Percentiles rank a stretch among this genome's conserved stretches.
These are phyloP conservation scores for Cryptosporidium xiaoi DNA, from an alignment of 169 alveolate species.

Conservation along the genomic window DNA sequence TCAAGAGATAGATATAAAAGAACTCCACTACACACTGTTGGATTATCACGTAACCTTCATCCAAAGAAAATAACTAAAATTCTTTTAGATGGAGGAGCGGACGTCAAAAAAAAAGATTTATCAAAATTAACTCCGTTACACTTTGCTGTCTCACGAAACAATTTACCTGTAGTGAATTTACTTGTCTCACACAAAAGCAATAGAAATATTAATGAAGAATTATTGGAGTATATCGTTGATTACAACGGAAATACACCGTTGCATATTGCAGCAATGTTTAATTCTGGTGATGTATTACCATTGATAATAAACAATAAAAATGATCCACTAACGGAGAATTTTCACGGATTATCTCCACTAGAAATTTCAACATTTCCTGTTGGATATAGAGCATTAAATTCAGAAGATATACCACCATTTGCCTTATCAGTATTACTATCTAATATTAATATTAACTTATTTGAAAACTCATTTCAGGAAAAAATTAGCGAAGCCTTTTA, in stretches of 20 bases:
- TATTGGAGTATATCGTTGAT: slow-evolving; percentile 48
- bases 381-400: slow-evolving; percentile 59
- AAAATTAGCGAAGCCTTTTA: slow-evolving; percentile 15
- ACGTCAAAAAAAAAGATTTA: slow-evolving; percentile 8
- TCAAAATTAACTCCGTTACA: slow-evolving; percentile 68
- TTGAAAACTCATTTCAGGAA: background rate
- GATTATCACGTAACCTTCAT: slow-evolving; percentile 48
- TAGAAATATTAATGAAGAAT: background rate
- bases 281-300: slow-evolving; percentile 62
- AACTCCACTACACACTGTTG: slow-evolving; percentile 67
- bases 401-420: slow-evolving; percentile 45
- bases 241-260: slow-evolving; percentile 64
- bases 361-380: slow-evolving; percentile 61
- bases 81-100: slow-evolving; percentile 39
- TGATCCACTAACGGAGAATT: slow-evolving; percentile 25
- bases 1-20: slow-evolving; percentile 31
- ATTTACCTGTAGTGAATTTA: slow-evolving; percentile 35
- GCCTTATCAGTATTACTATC: slow-evolving; percentile 30
- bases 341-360: slow-evolving; percentile 45
- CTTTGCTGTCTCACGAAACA: slow-evolving; percentile 67
- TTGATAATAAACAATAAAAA: slow-evolving; percentile 13
- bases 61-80: slow-evolving; percentile 43
- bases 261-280: slow-evolving; percentile 67
- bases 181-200: background rate
- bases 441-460: background rate